Conservation (phyloP, 257 asterid species). For the Verbena officinalis region DNA sequence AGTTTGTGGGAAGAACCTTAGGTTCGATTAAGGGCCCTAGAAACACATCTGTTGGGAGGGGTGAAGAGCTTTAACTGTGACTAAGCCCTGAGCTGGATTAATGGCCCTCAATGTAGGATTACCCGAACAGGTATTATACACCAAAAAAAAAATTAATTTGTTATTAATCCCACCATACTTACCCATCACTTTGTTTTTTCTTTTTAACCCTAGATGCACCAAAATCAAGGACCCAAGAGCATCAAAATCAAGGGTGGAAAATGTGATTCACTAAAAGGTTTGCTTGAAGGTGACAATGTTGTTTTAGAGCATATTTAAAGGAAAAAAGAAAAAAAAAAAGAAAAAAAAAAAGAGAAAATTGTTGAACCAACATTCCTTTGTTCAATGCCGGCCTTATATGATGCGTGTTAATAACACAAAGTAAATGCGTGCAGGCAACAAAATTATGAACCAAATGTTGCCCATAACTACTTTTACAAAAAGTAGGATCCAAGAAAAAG, state of each 20-base stretch:
- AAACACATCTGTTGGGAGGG: no score
- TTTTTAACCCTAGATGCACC: slow-evolving; percentile 22
- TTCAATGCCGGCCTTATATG: not conserved
- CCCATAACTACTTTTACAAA: slow-evolving; percentile 23
- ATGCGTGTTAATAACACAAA: slow-evolving; percentile 40
- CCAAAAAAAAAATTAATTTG: no score
- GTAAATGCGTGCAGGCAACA: slow-evolving; percentile 35
- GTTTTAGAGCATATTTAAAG: slow-evolving; percentile 6
- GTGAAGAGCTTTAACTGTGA: no score
- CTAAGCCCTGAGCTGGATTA: no score
- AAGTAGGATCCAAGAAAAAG: slow-evolving; percentile 26
- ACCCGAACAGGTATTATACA: no score
- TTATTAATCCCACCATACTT: no score
- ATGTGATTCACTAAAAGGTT: slow-evolving; percentile 21
- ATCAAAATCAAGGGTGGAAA: slow-evolving; percentile 16
- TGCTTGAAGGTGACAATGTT: slow-evolving; percentile 24
- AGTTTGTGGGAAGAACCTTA: no score
- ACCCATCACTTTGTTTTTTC: not conserved
- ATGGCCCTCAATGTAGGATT: no score
- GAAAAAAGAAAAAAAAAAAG: not conserved
- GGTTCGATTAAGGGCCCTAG: no score
- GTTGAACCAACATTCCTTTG: slow-evolving; percentile 29
- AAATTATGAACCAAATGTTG: slow-evolving; percentile 26
- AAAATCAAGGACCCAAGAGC: slow-evolving; percentile 21
- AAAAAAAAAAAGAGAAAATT: not conserved